Conservation (phyloP, 2,329 filamentous ascomycete species). For the Aspergillus hortae region DNA sequence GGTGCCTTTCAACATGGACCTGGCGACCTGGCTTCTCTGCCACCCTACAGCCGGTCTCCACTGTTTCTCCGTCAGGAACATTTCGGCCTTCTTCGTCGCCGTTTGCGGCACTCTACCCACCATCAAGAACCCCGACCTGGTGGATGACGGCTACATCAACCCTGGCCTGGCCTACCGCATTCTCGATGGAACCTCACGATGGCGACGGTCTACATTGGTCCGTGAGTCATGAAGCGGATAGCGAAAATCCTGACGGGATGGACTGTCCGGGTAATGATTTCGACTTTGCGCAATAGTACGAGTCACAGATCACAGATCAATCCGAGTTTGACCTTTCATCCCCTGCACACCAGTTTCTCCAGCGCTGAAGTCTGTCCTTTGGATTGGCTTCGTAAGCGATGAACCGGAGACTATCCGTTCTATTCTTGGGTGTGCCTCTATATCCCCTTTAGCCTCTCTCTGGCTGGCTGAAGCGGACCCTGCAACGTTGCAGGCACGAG, state of each 20-base stretch:
- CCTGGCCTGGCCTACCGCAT: neutral
- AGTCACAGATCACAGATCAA: neutral
- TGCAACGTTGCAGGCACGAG: conserved; percentile 10
- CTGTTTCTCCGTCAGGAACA: neutral
- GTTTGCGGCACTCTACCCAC: conserved; percentile 1
- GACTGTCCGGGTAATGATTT: neutral
- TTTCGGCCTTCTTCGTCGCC: neutral
- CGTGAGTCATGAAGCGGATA: neutral
- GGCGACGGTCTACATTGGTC: neutral
- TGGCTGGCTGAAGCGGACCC: neutral
- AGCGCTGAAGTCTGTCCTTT: too few species aligned
- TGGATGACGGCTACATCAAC: conserved; percentile 15
- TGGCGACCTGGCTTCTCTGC: neutral
- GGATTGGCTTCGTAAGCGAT: neutral
- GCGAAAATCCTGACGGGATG: neutral
- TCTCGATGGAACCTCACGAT: neutral
- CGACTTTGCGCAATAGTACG: neutral
- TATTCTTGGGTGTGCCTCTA: neutral
- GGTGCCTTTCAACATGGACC: neutral
- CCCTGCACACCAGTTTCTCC: neutral
- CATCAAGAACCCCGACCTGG: neutral
- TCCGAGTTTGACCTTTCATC: neutral
- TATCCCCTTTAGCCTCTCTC: neutral
- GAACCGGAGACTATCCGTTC: neutral
- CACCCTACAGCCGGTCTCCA: neutral